Evolutionary conservation across 371 early-diverging fungal genomes (phyloP), one percentile per base, ranked within the genome.

Genomic region (Racocetra persica): DNA sequence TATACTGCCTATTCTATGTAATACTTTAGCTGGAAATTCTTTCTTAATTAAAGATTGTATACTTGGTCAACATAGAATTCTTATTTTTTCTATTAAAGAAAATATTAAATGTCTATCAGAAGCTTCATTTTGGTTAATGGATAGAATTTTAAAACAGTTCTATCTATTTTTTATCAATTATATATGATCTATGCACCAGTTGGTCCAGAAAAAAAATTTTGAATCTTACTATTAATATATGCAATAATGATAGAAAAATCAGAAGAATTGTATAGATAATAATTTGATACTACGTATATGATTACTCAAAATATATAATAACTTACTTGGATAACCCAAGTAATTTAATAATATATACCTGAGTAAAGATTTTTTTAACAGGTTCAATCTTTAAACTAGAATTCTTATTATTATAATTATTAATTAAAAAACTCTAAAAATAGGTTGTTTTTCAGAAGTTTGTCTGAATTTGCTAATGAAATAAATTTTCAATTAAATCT

Each of bases 201-300:
- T 16, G 26, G 55, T 52, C 14, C 24, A 18, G 32, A 72, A 18
- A 24, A 24, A 11, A 72, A 72, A 36, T 4, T 54, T 13, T 1
- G 26, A n/a, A 51, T 72, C n/a, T 3, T 72, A 36, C 54, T 51
- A 14, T n/a, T 72, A 0, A 8, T 72, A 2, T 72, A 72, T 72
- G 72, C 28, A 5, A 18, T 72, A 52, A 72, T 72, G 4, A 36
- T 32, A 24, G n/a, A 24, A 11, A 72, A 52, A 52, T 72, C 54
- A 10, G 52, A 72, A 51, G 54, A 72, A 51, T 52, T 24, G 26
- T 52, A 72, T 72, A 72, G n/a, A n/a, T n/a, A n/a, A n/a, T n/a
- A n/a, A n/a, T n/a, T n/a, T n/a, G n/a, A n/a, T n/a, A n/a, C n/a
- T n/a, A n/a, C n/a, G n/a, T n/a, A n/a, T n/a, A n/a, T n/a, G n/a